A percentile compares a stretch with the other conserved stretches of the same genome.
phyloP scores from a whole-genome alignment of 2,329 filamentous ascomycete species.

The Blastomyces gilchristii region DNA sequence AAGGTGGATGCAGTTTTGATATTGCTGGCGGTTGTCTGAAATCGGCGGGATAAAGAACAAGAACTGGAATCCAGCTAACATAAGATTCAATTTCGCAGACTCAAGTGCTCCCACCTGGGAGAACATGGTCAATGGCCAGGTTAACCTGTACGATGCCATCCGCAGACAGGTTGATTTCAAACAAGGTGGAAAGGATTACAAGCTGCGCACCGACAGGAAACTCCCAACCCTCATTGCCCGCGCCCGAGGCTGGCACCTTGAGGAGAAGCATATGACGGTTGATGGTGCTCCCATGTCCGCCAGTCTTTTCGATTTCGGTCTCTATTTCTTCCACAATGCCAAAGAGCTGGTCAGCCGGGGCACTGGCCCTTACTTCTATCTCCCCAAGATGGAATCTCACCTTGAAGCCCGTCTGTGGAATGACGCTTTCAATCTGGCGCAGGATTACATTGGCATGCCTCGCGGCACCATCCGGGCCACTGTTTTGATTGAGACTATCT shows the following conservation, averaged over 20 bases:
- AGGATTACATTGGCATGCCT: slow-evolving; percentile 83
- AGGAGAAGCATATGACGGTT: slow-evolving; percentile 95
- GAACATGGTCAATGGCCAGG: slow-evolving; percentile 97
- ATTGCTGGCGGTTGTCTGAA: neutral
- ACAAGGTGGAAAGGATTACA: slow-evolving; percentile 90
- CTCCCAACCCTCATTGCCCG: slow-evolving; percentile 88
- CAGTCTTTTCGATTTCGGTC: slow-evolving; percentile 88
- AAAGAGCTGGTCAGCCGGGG: slow-evolving; percentile 75
- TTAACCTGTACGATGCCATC: slow-evolving; percentile 94
- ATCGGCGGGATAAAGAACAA: neutral
- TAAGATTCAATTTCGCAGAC: slow-evolving; percentile 44
- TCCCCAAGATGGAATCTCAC: slow-evolving; percentile 96
- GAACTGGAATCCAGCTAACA: neutral
- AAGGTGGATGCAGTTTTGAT: neutral
- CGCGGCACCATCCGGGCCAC: slow-evolving; percentile 90
- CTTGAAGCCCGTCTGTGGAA: slow-evolving; percentile 97
- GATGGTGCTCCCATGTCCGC: slow-evolving; percentile 92
- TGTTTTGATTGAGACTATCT: slow-evolving; percentile 94
- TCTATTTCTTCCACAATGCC: slow-evolving; percentile 99
- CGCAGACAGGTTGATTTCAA: slow-evolving; percentile 93
- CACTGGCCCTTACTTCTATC: slow-evolving; percentile 90
- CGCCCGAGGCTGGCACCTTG: slow-evolving; percentile 92
- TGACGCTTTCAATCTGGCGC: slow-evolving; percentile 88
- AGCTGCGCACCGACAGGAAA: slow-evolving; percentile 79
- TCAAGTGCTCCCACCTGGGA: slow-evolving; percentile 96